These are phyloP conservation scores for Sedum album DNA, from an alignment of 164 flowering plant species.

Conservation along the genomic window DNA sequence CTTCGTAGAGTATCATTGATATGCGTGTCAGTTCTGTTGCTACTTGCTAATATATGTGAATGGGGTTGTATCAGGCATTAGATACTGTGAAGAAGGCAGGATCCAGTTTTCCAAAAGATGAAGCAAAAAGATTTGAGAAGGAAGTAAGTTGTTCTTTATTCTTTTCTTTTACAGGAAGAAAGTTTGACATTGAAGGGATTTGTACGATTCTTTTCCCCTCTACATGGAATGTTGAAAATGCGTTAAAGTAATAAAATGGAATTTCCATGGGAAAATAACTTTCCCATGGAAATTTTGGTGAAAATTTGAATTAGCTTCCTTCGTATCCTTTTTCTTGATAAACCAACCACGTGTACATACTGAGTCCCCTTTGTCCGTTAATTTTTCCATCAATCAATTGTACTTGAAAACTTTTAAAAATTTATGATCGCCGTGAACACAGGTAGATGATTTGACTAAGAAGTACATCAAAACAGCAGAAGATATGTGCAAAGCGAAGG, in stretches of 20 bases:
- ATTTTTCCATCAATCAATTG: background rate
- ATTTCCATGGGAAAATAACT: too few species aligned
- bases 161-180: too few species aligned
- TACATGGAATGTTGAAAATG: background rate
- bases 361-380: background rate
- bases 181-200: background rate
- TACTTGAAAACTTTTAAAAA: background rate
- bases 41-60: background rate
- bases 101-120: slow-evolving; percentile 61
- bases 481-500: background rate
- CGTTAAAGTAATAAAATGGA: too few species aligned
- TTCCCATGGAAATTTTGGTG: too few species aligned
- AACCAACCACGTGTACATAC: too few species aligned
- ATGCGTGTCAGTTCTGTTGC: background rate
- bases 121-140: slow-evolving; percentile 67
- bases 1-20: background rate
- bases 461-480: background rate
- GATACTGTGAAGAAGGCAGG: slow-evolving; percentile 71
- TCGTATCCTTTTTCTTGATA: too few species aligned
- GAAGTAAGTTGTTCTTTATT: slow-evolving; percentile 41
- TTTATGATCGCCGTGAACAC: slow-evolving; percentile 10
- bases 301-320: too few species aligned
- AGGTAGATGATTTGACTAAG: slow-evolving; percentile 30
- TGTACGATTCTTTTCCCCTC: background rate
- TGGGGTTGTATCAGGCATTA: slow-evolving; percentile 41